A percentile compares a stretch with the other conserved stretches of the same genome.
Evolutionary conservation across 306 rosid species (phyloP).

Genomic region (Begonia loranthoides): DNA sequence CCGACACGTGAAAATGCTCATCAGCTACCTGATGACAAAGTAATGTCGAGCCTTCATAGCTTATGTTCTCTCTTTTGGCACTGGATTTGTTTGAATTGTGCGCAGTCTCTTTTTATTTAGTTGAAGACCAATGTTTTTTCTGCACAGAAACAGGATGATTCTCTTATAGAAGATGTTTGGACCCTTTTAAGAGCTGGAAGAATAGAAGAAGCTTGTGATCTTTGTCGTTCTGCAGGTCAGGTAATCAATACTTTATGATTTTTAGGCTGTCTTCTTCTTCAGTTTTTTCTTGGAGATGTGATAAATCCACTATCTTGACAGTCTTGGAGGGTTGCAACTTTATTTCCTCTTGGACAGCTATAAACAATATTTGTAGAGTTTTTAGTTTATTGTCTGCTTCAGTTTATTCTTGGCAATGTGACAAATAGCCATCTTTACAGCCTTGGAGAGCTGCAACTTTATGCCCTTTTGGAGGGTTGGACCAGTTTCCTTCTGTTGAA

Average conservation of each 20-base stretch:
- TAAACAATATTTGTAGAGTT: conserved; percentile 16
- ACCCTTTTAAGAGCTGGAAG: conserved; percentile 94
- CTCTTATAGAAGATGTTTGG: conserved; percentile 96
- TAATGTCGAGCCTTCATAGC: conserved; percentile 11
- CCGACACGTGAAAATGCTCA: conserved; percentile 96
- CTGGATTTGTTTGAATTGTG: neutral
- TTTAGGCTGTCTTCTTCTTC: neutral
- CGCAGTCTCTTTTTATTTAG: neutral
- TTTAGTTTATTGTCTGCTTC: conserved; percentile 1
- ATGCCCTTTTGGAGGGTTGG: conserved; percentile 75
- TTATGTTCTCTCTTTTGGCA: neutral
- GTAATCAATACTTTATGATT: conserved; percentile 22
- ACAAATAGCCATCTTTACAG: conserved; percentile 29
- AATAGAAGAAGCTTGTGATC: conserved; percentile 80
- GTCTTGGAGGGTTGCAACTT: conserved; percentile 96
- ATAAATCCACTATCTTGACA: conserved; percentile 8
- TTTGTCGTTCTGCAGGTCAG: conserved; percentile 96
- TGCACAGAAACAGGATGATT: conserved; percentile 86
- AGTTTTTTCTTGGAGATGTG: neutral
- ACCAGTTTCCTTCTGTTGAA: conserved; percentile 72
- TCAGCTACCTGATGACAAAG: conserved; percentile 75
- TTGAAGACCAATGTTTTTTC: conserved; percentile 4
- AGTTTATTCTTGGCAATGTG: conserved; percentile 15
- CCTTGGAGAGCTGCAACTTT: conserved; percentile 97
- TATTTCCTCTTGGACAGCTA: conserved; percentile 72